Evolutionary conservation across 169 alveolate species (phyloP).

Genomic region (Theileria parva): DNA sequence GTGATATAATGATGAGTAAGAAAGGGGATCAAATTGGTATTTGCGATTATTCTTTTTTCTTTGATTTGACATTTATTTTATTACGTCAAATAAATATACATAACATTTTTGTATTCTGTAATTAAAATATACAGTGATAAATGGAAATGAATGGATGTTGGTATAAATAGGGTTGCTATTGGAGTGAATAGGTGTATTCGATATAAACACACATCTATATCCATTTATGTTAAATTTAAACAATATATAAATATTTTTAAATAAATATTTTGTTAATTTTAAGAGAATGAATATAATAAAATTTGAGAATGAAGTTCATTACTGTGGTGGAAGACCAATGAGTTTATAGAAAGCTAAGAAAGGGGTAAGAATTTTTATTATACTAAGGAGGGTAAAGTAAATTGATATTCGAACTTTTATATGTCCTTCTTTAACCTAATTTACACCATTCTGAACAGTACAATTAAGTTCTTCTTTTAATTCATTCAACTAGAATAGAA

Average conservation of each 20-base stretch:
- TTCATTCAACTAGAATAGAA: background rate
- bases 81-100: background rate
- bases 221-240: background rate
- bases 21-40: constrained; percentile 58
- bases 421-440: background rate
- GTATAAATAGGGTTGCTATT: constrained; percentile 1
- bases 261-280: background rate
- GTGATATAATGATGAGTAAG: constrained; percentile 33
- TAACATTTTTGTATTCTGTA: background rate
- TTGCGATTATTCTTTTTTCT: constrained; percentile 37
- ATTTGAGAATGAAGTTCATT: background rate
- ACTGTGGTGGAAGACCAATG: background rate
- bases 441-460: background rate
- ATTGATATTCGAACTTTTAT: background rate
- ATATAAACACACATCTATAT: constrained; percentile 1
- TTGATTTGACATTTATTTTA: constrained; percentile 1
- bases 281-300: background rate
- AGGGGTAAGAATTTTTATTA: background rate
- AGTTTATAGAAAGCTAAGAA: background rate
- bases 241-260: background rate
- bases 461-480: background rate
- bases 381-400: background rate
- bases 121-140: background rate
- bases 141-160: background rate
- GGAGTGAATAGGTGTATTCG: background rate